Base-by-base conservation (phyloP, 140 eudicot genomes). In the Erigeron philadelphicus region DNA sequence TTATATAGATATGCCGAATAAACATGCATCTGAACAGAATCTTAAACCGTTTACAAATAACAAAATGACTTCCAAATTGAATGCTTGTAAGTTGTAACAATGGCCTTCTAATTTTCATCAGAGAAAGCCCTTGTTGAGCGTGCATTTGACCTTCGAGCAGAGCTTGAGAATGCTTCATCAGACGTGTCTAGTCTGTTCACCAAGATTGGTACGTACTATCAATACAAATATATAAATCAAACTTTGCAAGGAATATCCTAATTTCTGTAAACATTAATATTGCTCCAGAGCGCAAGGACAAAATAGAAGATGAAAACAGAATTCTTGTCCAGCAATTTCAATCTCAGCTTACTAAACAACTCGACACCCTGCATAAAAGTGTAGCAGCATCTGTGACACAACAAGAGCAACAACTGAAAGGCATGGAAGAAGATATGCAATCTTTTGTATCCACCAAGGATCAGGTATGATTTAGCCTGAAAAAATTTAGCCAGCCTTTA, bases 381-480 rank as follows among this genome's bases (percentile, higher is more conserved):
- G 80, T 94, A 68, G 94, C 96, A 71, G 79, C 87, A 74, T 89
- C 99, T 63, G 89, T 81, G 17, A 89, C 87, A 9, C 89, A 89
- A 74, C 97, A 94, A 81, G 99, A 89, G 75, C 89, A 80, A 64
- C 97, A 87, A 46, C 71, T 94, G 56, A 87, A 84, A 76, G 88
- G 78, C 78, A 89, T 94, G 95, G 95, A 89, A 75, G 97, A 89
- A 72, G 99, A 94, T 72, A 89, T 94, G 99, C 88, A 94, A 74
- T 83, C 86, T 31, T 94, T 94, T 75, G 96, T 94, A 68, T 83
- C 95, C 57, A 89, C 95, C 46, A 94, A 94, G 78, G 75, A 85
- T 64, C 84, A 85, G 95, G 99, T 89, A 76, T 38, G 66, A 7
- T 6, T 61, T n/a, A 11, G 3, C 6, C 13, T 12, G 23, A 7